Percentiles rank a stretch among this genome's conserved stretches.
phyloP scores from a whole-genome alignment of 2,329 filamentous ascomycete genomes.

The Stagonosporopsis rhizophila region DNA sequence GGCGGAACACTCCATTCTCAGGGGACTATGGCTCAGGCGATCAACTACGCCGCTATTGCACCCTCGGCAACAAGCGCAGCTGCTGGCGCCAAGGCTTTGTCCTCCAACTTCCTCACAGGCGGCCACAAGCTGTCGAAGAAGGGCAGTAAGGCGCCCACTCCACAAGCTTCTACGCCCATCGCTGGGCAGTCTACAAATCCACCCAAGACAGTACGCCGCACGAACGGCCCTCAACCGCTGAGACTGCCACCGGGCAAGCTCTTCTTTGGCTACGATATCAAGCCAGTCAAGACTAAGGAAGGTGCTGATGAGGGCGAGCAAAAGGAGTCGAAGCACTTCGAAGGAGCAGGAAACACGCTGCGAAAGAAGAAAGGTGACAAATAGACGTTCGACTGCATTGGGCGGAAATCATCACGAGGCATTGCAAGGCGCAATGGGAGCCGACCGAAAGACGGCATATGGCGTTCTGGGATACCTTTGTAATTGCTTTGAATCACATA shows the following conservation, averaged over 20 bases:
- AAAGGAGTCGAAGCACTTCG: constrained; percentile 71
- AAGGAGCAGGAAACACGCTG: constrained; percentile 83
- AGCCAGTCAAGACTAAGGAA: constrained; percentile 81
- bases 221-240: constrained; percentile 85
- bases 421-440: constrained; percentile 31
- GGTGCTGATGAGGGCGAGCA: constrained; percentile 66
- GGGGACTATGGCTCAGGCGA: constrained; percentile 96
- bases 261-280: constrained; percentile 96
- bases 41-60: constrained; percentile 92
- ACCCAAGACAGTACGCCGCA: constrained; percentile 56
- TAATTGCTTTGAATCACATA: constrained; percentile 6
- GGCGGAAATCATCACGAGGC: constrained; percentile 8
- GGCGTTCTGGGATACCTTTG: constrained; percentile 19
- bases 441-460: constrained; percentile 10
- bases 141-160: constrained; percentile 74
- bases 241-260: constrained; percentile 86
- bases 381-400: constrained; percentile 18
- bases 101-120: constrained; percentile 79
- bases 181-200: constrained; percentile 59
- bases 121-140: constrained; percentile 90
- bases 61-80: constrained; percentile 74
- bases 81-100: constrained; percentile 66
- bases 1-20: constrained; percentile 82
- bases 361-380: constrained; percentile 72
- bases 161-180: constrained; percentile 66